A percentile compares a stretch with the other conserved stretches of the same genome.
These are phyloP conservation scores for Blastomyces gilchristii DNA, from an alignment of 2,329 filamentous ascomycete species.

Conservation along the genomic window DNA sequence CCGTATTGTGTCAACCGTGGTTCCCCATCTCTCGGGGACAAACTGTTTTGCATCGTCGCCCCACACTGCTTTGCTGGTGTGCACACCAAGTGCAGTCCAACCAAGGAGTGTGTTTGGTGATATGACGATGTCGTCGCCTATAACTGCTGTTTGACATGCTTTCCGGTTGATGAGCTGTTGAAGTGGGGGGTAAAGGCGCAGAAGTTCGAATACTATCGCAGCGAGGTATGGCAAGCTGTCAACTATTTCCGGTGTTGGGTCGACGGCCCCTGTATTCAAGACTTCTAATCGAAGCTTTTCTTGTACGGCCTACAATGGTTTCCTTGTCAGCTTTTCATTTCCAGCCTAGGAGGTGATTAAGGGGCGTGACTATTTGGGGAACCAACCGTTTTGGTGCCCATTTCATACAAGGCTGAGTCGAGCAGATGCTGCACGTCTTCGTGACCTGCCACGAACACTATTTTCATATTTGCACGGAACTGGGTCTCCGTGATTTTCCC, in stretches of 20 bases:
- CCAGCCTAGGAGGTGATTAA: too few relatives aligned
- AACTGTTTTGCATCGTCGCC: constrained; percentile 26
- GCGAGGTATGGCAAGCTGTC: constrained; percentile 3
- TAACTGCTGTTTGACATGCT: constrained; percentile 21
- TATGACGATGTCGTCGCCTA: constrained; percentile 23
- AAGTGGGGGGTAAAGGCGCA: constrained; percentile 43
- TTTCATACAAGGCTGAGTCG: constrained; percentile 27
- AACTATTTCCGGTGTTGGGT: constrained; percentile 13
- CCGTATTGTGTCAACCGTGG: constrained; percentile 26
- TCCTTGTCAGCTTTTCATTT: background rate
- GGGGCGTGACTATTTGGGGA: background rate
- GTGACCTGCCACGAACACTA: constrained; percentile 34
- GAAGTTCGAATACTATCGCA: constrained; percentile 10
- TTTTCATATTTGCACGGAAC: constrained; percentile 33
- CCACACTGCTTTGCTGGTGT: constrained; percentile 28
- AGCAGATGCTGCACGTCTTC: constrained; percentile 35
- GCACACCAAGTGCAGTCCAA: constrained; percentile 34
- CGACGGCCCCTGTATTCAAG: constrained; percentile 6
- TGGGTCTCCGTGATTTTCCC: constrained; percentile 28
- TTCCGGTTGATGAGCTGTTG: constrained; percentile 42
- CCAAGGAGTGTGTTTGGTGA: constrained; percentile 33
- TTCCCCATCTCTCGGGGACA: constrained; percentile 29
- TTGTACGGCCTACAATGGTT: constrained; percentile 19
- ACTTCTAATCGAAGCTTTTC: constrained; percentile 26
- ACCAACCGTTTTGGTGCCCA: constrained; percentile 1